Conservation (phyloP, 306 rosid species). For the Calophaca sinica region DNA sequence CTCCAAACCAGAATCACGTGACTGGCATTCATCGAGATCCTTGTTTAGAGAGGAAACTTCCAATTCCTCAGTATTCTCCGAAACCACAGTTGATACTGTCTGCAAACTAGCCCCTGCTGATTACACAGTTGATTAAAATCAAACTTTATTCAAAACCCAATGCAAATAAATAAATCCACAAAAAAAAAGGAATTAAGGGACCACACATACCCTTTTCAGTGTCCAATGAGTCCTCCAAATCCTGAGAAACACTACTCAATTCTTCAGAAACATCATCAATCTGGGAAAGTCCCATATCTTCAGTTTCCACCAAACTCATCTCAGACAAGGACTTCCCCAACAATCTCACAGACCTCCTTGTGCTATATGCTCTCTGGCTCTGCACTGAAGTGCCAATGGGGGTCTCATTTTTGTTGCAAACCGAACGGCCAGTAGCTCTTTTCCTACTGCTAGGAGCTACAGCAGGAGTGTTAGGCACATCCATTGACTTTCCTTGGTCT, state of each 20-base stretch:
- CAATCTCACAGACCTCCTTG: slow-evolving; percentile 75
- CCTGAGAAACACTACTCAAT: slow-evolving; percentile 37
- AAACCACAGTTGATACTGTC: slow-evolving; percentile 36
- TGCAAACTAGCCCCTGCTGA: slow-evolving; percentile 50
- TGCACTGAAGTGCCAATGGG: slow-evolving; percentile 45
- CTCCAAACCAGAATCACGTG: slow-evolving; percentile 22
- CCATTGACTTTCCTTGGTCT: slow-evolving; percentile 40
- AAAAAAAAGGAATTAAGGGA: background rate
- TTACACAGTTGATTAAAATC: background rate
- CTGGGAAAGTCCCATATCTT: slow-evolving; percentile 39
- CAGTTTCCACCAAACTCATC: slow-evolving; percentile 55
- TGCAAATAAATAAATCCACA: background rate
- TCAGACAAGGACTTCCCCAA: slow-evolving; percentile 66
- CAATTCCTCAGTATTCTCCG: slow-evolving; percentile 39
- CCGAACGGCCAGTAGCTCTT: slow-evolving; percentile 49
- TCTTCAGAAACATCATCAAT: slow-evolving; percentile 55
- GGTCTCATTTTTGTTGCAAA: slow-evolving; percentile 45
- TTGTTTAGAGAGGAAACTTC: slow-evolving; percentile 49
- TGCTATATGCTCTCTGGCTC: slow-evolving; percentile 56
- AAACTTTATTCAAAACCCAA: background rate
- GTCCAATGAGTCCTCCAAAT: slow-evolving; percentile 29
- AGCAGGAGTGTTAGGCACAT: slow-evolving; percentile 59
- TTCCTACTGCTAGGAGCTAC: slow-evolving; percentile 52
- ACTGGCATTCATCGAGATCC: slow-evolving; percentile 3
- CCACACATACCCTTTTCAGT: slow-evolving; percentile 49